Conservation (phyloP, 148 eudicot species). For the Silene conica region DNA sequence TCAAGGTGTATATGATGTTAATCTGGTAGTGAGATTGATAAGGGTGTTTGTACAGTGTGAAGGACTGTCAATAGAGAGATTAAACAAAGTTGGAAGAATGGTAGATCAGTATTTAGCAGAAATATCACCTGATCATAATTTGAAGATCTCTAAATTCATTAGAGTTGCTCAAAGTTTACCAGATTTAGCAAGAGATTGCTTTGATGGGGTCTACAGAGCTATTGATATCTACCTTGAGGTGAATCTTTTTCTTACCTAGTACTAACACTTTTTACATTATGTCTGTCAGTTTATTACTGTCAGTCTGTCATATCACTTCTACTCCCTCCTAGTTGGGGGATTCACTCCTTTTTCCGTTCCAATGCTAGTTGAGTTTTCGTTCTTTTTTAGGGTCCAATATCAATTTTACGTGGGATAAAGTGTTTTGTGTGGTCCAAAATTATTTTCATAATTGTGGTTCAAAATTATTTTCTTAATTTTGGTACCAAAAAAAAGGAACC, state of each 20-base stretch:
- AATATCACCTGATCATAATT: slow-evolving; percentile 73
- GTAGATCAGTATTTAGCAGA: slow-evolving; percentile 74
- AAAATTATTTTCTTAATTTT: too few species aligned
- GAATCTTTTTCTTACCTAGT: slow-evolving; percentile 11
- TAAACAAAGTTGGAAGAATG: slow-evolving; percentile 56
- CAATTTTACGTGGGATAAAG: too few species aligned
- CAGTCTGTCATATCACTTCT: too few species aligned
- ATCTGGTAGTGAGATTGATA: slow-evolving; percentile 60
- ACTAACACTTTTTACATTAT: too few species aligned
- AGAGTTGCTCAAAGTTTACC: slow-evolving; percentile 68
- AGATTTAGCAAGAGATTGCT: slow-evolving; percentile 73
- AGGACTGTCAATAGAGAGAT: slow-evolving; percentile 28
- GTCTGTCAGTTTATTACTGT: too few species aligned
- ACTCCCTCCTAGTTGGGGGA: too few species aligned
- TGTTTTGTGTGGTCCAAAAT: too few species aligned
- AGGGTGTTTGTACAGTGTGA: slow-evolving; percentile 55
- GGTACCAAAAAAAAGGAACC: too few species aligned
- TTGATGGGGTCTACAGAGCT: slow-evolving; percentile 83
- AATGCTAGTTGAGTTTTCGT: too few species aligned
- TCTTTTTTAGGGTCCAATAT: too few species aligned
- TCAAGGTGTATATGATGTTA: slow-evolving; percentile 72
- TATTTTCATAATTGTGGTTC: too few species aligned
- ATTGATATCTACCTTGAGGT: slow-evolving; percentile 93
- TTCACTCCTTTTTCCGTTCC: too few species aligned
- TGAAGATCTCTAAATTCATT: slow-evolving; percentile 64